phyloP scores from a whole-genome alignment of 2,329 filamentous ascomycete species.

The Colletotrichum sp. region DNA sequence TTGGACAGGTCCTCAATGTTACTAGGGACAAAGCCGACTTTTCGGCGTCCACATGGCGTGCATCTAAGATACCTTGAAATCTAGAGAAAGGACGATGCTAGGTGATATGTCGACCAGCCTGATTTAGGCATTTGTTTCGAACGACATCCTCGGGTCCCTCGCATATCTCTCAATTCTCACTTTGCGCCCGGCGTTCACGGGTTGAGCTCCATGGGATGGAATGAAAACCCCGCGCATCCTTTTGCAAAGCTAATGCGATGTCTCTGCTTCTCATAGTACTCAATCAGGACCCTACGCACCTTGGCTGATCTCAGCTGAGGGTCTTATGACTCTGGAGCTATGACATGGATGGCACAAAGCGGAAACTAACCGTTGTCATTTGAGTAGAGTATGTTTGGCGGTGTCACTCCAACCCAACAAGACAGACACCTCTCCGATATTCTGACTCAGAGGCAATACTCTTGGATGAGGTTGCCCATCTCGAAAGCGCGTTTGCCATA shows the following conservation, averaged over 20 bases:
- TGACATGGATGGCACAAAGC: not conserved
- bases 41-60: not conserved
- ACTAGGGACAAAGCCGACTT: not conserved
- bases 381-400: not conserved
- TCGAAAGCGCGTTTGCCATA: not conserved
- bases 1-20: not conserved
- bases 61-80: not conserved
- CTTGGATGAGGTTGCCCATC: not conserved
- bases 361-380: not conserved
- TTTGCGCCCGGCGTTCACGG: not conserved
- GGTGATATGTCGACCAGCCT: not conserved
- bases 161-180: not conserved
- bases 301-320: not conserved
- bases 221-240: not conserved
- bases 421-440: not conserved
- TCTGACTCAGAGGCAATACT: not conserved
- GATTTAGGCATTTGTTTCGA: not conserved
- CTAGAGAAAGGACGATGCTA: not conserved
- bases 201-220: not conserved
- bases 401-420: not conserved
- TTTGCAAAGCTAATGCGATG: not conserved
- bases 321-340: not conserved
- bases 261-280: not conserved
- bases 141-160: not conserved
- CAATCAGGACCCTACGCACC: not conserved